Conservation (phyloP, 331 rosid species). For the Malus hybrid region DNA sequence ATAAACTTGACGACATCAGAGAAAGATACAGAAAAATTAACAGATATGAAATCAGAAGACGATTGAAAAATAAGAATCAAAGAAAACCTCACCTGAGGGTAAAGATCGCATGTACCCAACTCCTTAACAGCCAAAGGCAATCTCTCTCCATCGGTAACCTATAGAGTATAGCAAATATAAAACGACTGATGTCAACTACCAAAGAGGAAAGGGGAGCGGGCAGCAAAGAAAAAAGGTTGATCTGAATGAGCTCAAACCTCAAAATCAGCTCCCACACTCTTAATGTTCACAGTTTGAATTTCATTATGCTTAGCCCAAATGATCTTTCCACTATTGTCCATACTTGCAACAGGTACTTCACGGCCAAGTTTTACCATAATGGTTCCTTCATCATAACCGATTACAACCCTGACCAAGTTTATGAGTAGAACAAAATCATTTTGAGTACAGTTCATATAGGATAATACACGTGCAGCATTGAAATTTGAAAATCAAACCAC, state of each 20-base stretch:
- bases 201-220: neutral
- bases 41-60: neutral
- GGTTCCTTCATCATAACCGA: constrained; percentile 99
- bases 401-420: constrained; percentile 57
- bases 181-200: constrained; percentile 10
- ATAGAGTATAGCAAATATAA: constrained; percentile 14
- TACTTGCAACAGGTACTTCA: constrained; percentile 96
- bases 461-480: neutral
- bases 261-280: constrained; percentile 83
- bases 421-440: constrained; percentile 1
- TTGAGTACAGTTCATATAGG: neutral
- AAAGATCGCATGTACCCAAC: constrained; percentile 97
- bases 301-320: too few relatives aligned
- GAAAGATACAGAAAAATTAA: neutral
- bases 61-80: neutral
- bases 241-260: constrained; percentile 53
- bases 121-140: constrained; percentile 94
- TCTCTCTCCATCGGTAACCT: constrained; percentile 98
- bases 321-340: constrained; percentile 89
- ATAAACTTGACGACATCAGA: neutral
- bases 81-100: constrained; percentile 68
- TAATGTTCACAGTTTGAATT: constrained; percentile 49
- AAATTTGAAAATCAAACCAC: too few relatives aligned
- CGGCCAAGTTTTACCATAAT: constrained; percentile 99
- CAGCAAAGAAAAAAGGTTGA: neutral